Evolutionary conservation across 371 early-diverging fungal genomes (phyloP), one percentile per base, ranked within the genome.

Genomic region (Fennellomyces sp.): DNA sequence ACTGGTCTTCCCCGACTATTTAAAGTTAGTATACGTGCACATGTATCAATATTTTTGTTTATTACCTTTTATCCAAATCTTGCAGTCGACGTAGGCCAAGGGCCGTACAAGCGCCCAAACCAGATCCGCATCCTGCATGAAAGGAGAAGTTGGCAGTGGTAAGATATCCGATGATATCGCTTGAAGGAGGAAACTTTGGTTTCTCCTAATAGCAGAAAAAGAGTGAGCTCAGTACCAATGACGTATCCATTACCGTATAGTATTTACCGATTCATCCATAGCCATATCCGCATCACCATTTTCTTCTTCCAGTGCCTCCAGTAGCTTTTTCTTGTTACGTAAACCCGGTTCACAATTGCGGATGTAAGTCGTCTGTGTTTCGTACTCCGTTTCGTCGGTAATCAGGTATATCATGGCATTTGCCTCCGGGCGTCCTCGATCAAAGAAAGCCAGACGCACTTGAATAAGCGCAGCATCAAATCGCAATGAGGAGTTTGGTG

Each of bases 131-230:
- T 4, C 91, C 94, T 30, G 82, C 72, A 11, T 77, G 70, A 41
- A 88, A 81, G 13, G 91, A 89, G 54, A 82, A 91, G 15, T 82
- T 80, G 2, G 90, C 91, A 4, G 86, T 85, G 1, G 90, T 91
- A 27, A 91, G 68, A 58, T 88, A 90, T 3, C 94, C 94, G 56
- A 91, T 75, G 17, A 84, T 72, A 10, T 67, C 68, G 2, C 61
- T 60, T 36, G 57, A 38, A 15, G 71, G 61, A 45, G 57, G 55
- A 19, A 62, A 61, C 13, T 45, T 45, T 19, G 35, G 17, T 28
- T 62, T 50, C 13, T 56, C 21, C 50, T 50, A 11, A 35, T 45
- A 45, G n/a, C 5, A 21, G 19, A 45, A 42, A n/a, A 45, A 45
- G 3, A 45, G 45, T 15, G 45, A n/a, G n/a, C n/a, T n/a, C n/a